Conservation (phyloP, 2,329 filamentous ascomycete genomes). For the Fusarium heterosporum region DNA sequence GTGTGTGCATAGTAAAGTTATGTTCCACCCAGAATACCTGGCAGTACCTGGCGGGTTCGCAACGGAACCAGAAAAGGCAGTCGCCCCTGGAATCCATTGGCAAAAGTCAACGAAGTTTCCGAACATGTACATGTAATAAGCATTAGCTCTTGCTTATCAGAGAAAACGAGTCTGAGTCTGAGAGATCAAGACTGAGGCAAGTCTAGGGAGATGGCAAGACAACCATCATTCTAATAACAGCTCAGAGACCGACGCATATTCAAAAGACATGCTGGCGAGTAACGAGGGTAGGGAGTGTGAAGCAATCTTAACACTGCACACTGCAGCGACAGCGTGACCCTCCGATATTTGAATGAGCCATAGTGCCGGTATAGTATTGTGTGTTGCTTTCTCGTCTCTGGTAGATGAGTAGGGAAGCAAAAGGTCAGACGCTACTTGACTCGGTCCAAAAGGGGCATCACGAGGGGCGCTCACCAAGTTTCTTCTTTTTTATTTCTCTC, state of each 20-base stretch:
- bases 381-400: slow-evolving; percentile 30
- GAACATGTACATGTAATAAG: background rate
- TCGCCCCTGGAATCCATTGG: slow-evolving; percentile 33
- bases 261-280: slow-evolving; percentile 4
- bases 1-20: background rate
- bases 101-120: background rate
- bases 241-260: background rate
- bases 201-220: background rate
- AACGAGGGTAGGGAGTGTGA: slow-evolving; percentile 23
- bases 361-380: slow-evolving; percentile 30
- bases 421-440: slow-evolving; percentile 44
- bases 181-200: background rate
- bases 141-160: background rate
- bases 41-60: background rate
- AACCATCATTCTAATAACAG: background rate
- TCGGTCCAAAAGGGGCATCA: slow-evolving; percentile 36
- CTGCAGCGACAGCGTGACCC: slow-evolving; percentile 42
- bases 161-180: background rate
- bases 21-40: background rate
- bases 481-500: slow-evolving; percentile 4
- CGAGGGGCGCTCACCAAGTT: slow-evolving; percentile 17
- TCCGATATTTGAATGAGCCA: slow-evolving; percentile 38
- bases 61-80: background rate
- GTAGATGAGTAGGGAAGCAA: slow-evolving; percentile 39
- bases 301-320: slow-evolving; percentile 40